Evolutionary conservation across 2,329 filamentous ascomycete genomes (phyloP), one percentile per base, ranked within the genome.

Genomic region (Calonectria hongkongensis): DNA sequence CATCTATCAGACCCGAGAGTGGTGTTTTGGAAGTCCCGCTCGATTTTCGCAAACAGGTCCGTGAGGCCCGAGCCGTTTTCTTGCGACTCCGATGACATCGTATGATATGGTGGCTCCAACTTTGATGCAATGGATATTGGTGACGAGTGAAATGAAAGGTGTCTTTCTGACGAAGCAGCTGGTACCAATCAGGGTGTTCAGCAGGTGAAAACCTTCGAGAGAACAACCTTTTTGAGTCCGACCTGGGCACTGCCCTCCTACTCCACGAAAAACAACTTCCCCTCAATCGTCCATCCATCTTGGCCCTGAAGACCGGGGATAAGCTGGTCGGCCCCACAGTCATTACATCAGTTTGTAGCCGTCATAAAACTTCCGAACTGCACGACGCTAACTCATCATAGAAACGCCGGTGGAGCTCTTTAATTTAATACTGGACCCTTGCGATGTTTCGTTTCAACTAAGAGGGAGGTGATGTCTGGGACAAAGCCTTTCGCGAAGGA

Each of bases 1-100:
- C 54, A 60, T 28, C 54, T 60, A 15, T 60, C 54, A 25, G n/a
- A 25, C 0, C 54, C 54, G 7, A 60, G 54, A 27, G 54, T 60
- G n/a, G 54, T 60, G 54, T 60, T 60, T 25, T 21, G 54, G 3
- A 60, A 60, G 7, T 10, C 33, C 21, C 33, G 36, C 21, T 60
- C 54, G 1, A 60, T 60, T 25, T 39, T 21, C 33, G 30, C 39
- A 41, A 60, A 60, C 21, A 60, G 15, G 25, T 60, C 54, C 21
- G 54, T 10, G 12, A 60, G 33, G 15, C 54, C 33, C n/a, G 21
- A 12, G 54, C 21, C 15, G 12, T 27, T 16, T 36, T 36, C 4
- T 25, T 60, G 33, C 8, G 13, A 2, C 28, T 41, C 36, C 13
- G 21, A 39, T 4, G 30, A 6, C 54, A 60, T 60, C 8, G 13